Percentiles rank a stretch among this genome's conserved stretches.
phyloP scores from a whole-genome alignment of 208 protist genomes.

The Dictyostelium gargantuum region DNA sequence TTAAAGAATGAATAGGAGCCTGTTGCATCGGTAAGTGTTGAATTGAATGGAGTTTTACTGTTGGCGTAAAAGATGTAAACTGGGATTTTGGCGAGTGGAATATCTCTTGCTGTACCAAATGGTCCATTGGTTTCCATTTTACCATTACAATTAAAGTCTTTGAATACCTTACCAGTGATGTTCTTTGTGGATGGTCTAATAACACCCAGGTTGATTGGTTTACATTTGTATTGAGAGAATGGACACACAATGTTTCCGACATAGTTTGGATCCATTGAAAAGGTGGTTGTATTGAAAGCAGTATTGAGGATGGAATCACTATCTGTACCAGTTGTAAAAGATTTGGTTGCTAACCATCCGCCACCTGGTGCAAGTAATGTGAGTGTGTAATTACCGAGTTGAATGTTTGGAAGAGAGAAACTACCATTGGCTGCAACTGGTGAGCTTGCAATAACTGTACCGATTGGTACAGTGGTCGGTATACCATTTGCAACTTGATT shows the following conservation, averaged over 20 bases:
- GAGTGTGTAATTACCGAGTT: not conserved
- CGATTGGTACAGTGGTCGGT: not conserved
- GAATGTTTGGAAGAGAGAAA: not conserved
- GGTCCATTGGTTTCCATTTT: not conserved
- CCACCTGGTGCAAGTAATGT: not conserved
- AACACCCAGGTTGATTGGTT: not conserved
- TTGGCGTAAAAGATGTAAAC: not conserved
- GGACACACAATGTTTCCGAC: not conserved
- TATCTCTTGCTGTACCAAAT: not conserved
- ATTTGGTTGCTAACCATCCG: not conserved
- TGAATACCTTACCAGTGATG: not conserved
- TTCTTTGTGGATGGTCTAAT: not conserved
- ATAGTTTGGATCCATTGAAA: not conserved
- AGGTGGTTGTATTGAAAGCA: not conserved
- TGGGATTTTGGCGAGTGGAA: not conserved
- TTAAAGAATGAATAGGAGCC: not conserved
- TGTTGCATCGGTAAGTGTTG: not conserved
- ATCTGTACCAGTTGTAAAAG: not conserved
- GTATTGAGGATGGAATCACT: not conserved
- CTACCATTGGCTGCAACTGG: not conserved
- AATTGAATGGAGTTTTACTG: not conserved
- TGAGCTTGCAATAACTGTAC: not conserved
- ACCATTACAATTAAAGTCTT: slow-evolving; percentile 46
- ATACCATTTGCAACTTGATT: not conserved
- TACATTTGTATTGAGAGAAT: slow-evolving; percentile 4